phyloP scores from a whole-genome alignment of 257 asterid genomes.

The Echites panduratus region DNA sequence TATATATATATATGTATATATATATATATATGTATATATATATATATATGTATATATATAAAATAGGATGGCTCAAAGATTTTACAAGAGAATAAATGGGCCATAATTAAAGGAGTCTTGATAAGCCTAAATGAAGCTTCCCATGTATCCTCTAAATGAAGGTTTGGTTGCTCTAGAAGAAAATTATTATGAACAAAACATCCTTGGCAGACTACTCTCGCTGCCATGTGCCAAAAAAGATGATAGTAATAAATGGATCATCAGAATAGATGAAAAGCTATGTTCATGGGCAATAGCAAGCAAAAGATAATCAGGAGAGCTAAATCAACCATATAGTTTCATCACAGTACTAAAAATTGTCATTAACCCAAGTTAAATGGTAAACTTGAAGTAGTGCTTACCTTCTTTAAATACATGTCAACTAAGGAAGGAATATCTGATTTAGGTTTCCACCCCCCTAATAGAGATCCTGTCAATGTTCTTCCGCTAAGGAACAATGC shows the following conservation, averaged over 20 bases:
- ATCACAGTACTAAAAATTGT: not conserved
- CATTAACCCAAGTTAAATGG: not conserved
- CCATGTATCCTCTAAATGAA: no score
- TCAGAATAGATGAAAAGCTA: not conserved
- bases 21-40: no score
- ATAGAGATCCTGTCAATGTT: slow-evolving; percentile 75
- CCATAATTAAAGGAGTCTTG: no score
- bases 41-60: no score
- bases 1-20: no score
- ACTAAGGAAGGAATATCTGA: slow-evolving; percentile 83
- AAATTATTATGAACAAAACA: not conserved
- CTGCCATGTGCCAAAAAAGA: not conserved
- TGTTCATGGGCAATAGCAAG: not conserved
- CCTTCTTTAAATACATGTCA: slow-evolving; percentile 76
- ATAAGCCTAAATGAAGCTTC: no score
- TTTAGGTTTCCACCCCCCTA: slow-evolving; percentile 98
- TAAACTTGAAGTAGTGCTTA: slow-evolving; percentile 4
- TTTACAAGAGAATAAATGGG: no score
- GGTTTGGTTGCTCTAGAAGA: not conserved
- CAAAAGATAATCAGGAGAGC: not conserved
- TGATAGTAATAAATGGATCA: not conserved
- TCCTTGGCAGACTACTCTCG: not conserved
- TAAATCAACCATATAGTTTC: not conserved
- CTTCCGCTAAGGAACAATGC: slow-evolving; percentile 76
- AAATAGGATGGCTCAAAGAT: no score